phyloP scores from a whole-genome alignment of 2,329 filamentous ascomycete genomes.

The Cladosporium colombiae region DNA sequence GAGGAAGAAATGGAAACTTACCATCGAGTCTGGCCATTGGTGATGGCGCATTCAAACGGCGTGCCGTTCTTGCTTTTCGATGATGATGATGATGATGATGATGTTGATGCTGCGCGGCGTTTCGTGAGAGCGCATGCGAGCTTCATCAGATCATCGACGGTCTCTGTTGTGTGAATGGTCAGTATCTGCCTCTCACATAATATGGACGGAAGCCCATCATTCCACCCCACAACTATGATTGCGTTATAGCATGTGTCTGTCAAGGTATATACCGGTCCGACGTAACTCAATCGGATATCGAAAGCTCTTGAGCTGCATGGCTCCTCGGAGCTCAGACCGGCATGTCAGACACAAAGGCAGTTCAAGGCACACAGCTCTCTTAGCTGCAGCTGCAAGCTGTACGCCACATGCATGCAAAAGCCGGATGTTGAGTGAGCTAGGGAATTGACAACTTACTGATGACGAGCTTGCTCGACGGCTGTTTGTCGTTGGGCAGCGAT shows the following conservation, averaged over 20 bases:
- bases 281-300: slow-evolving; percentile 2
- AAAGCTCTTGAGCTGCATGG: slow-evolving; percentile 9
- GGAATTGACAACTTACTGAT: slow-evolving; percentile 50
- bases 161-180: slow-evolving; percentile 51
- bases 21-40: slow-evolving; percentile 62
- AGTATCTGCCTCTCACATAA: background rate
- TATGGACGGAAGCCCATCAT: background rate
- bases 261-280: background rate
- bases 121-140: slow-evolving; percentile 66
- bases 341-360: slow-evolving; percentile 1
- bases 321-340: slow-evolving; percentile 13
- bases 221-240: background rate
- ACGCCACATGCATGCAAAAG: background rate
- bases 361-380: background rate
- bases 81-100: background rate
- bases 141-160: slow-evolving; percentile 65
- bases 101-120: slow-evolving; percentile 39
- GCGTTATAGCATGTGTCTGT: slow-evolving; percentile 6
- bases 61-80: slow-evolving; percentile 30
- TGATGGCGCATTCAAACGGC: slow-evolving; percentile 61
- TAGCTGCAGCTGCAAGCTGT: slow-evolving; percentile 12
- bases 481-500: slow-evolving; percentile 59
- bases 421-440: slow-evolving; percentile 17
- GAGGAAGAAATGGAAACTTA: slow-evolving; percentile 43
- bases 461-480: slow-evolving; percentile 62